Base-by-base conservation (phyloP, 257 asterid genomes). In the Fraxinus cuspidata region DNA sequence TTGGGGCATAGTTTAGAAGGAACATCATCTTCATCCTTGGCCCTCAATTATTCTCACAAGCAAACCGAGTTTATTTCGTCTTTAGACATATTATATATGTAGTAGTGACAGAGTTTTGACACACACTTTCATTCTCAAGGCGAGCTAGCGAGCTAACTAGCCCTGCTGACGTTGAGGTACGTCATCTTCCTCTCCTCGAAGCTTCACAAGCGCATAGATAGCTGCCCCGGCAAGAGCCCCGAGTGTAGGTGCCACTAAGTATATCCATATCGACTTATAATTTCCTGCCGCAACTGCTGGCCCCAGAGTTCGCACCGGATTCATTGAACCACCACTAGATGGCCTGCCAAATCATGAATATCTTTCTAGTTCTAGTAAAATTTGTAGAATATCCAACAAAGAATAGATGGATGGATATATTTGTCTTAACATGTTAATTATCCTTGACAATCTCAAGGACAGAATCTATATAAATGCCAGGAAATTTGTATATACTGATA, bases 211-310 rank as follows among this genome's bases (percentile, higher is more conserved):
- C 0, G 89, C 78, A 71, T 92, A 92, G 73, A 85, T 83, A 38
- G 84, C 94, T 0, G 96, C 96, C 28, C 98, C 98, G 0, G 91
- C 91, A 19, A 92, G 2, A 73, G 94, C 99, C 66, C 99, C 99
- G 1, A 94, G 94, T 1, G 92, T 87, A 1, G 97, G 97, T 3
- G 99, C 97, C 74, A 90, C 86, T 70, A 92, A 19, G 77, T 94
- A 94, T 76, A 94, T 81, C 97, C 99, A 94, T 77, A 94, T 75
- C 23, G 91, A 78, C 88, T 81, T 88, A 91, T 92, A 94, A 78
- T 92, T 92, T 27, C 96, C 97, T 7, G 99, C 89, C 7, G 99
- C 97, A n/a, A 94, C 77, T 0, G 99, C 99, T 5, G 99, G 99
- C 25, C 99, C 97, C 69, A 94, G 83, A 10, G 97, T 90, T 58